Conservation (phyloP, 1,284 basidiomycete species). For the Melampsora larici-populina region DNA sequence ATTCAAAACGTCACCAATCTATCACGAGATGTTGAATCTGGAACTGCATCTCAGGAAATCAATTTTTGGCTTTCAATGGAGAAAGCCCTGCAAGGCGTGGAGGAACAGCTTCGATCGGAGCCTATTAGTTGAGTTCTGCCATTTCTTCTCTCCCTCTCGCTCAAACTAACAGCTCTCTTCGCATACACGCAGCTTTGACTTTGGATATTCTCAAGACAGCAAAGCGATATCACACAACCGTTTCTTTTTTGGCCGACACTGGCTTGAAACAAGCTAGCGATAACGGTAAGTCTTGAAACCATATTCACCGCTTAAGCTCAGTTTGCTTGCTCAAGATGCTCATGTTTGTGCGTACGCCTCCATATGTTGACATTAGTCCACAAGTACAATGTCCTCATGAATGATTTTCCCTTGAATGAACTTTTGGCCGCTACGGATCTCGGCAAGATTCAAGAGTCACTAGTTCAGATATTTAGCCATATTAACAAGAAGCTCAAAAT, state of each 20-base stretch:
- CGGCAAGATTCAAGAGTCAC: constrained; percentile 84
- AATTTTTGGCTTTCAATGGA: constrained; percentile 81
- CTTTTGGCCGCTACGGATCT: constrained; percentile 92
- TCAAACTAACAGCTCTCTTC: neutral
- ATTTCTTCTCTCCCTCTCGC: neutral
- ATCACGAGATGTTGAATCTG: constrained; percentile 77
- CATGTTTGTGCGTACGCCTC: neutral
- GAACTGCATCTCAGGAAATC: constrained; percentile 51
- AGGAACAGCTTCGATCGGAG: constrained; percentile 82
- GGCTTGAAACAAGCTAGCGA: constrained; percentile 90
- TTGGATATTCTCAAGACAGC: constrained; percentile 93
- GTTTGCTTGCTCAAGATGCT: neutral
- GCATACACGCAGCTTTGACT: constrained; percentile 62
- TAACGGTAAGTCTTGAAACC: constrained; percentile 60
- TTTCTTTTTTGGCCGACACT: constrained; percentile 96
- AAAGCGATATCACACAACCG: constrained; percentile 94
- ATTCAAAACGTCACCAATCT: constrained; percentile 96
- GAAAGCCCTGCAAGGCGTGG: constrained; percentile 85
- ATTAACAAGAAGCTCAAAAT: constrained; percentile 93
- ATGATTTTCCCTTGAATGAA: constrained; percentile 96
- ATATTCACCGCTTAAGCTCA: constrained; percentile 57
- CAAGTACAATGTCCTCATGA: constrained; percentile 98
- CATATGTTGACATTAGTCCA: constrained; percentile 67
- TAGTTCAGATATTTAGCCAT: constrained; percentile 83
- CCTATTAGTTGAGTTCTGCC: constrained; percentile 62